Evolutionary conservation across 306 rosid species (phyloP).

Genomic region (Malus fusca): DNA sequence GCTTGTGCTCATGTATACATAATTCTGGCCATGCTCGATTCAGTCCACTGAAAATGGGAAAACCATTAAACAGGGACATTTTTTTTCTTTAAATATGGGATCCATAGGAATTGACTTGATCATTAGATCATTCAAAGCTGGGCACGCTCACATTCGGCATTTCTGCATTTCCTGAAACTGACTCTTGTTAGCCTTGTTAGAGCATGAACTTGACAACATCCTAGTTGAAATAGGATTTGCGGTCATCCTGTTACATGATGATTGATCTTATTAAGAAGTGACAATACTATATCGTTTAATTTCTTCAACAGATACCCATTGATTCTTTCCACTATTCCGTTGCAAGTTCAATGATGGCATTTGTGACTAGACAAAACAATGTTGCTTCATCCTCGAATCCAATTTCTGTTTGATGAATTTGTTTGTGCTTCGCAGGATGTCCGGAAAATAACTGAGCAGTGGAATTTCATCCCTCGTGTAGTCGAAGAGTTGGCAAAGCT

Average conservation of each 20-base stretch:
- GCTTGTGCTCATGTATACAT: background rate
- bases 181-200: background rate
- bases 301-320: too few relatives aligned
- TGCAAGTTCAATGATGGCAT: too few relatives aligned
- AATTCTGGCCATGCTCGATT: background rate
- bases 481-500: constrained; percentile 73
- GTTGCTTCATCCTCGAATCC: too few relatives aligned
- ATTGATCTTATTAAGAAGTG: background rate
- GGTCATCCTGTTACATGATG: background rate
- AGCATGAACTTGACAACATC: background rate
- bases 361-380: too few relatives aligned
- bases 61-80: background rate
- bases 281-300: background rate
- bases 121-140: background rate
- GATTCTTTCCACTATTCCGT: too few relatives aligned
- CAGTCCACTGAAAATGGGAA: background rate
- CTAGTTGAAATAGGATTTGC: background rate
- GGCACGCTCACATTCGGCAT: background rate
- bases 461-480: constrained; percentile 70
- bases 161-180: background rate
- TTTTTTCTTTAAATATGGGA: too few relatives aligned
- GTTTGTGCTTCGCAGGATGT: constrained; percentile 44
- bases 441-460: constrained; percentile 48
- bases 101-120: background rate
- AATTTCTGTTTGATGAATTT: background rate